phyloP scores from a whole-genome alignment of 176 grass and related monocot species.

The Aechmea fasciata region DNA sequence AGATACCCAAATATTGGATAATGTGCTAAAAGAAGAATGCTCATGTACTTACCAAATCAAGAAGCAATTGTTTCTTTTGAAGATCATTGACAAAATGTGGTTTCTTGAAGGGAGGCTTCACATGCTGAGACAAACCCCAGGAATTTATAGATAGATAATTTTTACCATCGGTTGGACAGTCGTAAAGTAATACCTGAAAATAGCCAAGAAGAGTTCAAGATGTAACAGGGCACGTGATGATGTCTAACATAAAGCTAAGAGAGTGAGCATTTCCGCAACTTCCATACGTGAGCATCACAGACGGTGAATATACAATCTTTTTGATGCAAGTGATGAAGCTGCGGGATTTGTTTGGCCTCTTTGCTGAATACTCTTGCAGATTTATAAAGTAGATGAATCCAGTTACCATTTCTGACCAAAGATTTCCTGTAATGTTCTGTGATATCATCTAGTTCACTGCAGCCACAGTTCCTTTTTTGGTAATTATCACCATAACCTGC shows the following conservation, averaged over 20 bases:
- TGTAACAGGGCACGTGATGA: background rate
- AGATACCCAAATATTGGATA: constrained; percentile 8
- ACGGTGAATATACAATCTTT: constrained; percentile 33
- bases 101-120: constrained; percentile 30
- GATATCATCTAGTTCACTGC: constrained; percentile 33
- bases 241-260: background rate
- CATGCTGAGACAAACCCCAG: constrained; percentile 35
- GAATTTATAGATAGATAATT: constrained; percentile 58
- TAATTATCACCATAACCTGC: background rate
- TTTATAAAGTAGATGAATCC: constrained; percentile 44
- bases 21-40: constrained; percentile 6
- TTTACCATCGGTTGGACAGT: constrained; percentile 55
- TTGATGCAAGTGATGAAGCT: constrained; percentile 46
- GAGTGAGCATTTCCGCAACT: constrained; percentile 27
- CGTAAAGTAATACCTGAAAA: constrained; percentile 76
- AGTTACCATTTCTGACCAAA: constrained; percentile 41
- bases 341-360: constrained; percentile 35
- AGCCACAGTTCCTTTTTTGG: constrained; percentile 32
- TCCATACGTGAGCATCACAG: constrained; percentile 88
- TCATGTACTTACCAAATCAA: constrained; percentile 61
- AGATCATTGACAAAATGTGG: constrained; percentile 74
- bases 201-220: constrained; percentile 16
- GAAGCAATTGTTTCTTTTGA: constrained; percentile 33
- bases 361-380: constrained; percentile 24
- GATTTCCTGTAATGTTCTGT: constrained; percentile 41